Base-by-base conservation (phyloP, 1,284 basidiomycete genomes). In the Stygiomarasmius scandens region DNA sequence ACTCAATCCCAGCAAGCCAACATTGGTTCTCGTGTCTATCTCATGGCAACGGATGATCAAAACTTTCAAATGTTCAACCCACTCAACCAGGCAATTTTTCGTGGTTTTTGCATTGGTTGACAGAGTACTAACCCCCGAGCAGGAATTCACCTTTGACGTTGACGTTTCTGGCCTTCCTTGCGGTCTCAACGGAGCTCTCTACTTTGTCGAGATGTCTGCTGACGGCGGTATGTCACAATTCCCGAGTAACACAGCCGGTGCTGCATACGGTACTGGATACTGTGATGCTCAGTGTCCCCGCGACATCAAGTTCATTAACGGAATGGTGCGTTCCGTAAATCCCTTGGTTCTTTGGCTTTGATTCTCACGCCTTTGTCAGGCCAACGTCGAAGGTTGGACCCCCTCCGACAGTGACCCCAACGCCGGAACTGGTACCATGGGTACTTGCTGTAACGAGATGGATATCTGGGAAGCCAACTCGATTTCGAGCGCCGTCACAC, bases 391-490 rank as follows among this genome's bases (percentile, higher is more conserved):
- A 22, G 75, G 72, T 65, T 83, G 81, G 80, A 69, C 62, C 12
- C 61, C 68, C 32, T 71, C 73, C 0, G 51, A 70, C 49, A 77
- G 63, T 64, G 73, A 77, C 64, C 60, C 72, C 63, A 82, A 82
- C 70, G 70, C 78, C n/a, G 81, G 81, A 20, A 68, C 65, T 1
- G 80, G 81, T 45, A 50, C 65, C 25, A 74, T 71, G 63, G 81
- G 81, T 34, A 71, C 78, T 6, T 83, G 81, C 74, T 83, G 81
- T 66, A 73, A 66, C 59, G 81, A 84, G 72, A 82, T 83, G 79
- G 81, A 84, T 68, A 72, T 83, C 67, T 83, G 80, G 81, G 79
- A 81, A 67, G 81, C 78, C 64, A 83, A 83, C 76, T 74, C 71
- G 58, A 70, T 74, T 62, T 71, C 79, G 43, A 69, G 76, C 36